These are phyloP conservation scores for Friedmanniomyces endolithicus DNA, from an alignment of 495 filamentous ascomycete genomes.

Conservation along the genomic window DNA sequence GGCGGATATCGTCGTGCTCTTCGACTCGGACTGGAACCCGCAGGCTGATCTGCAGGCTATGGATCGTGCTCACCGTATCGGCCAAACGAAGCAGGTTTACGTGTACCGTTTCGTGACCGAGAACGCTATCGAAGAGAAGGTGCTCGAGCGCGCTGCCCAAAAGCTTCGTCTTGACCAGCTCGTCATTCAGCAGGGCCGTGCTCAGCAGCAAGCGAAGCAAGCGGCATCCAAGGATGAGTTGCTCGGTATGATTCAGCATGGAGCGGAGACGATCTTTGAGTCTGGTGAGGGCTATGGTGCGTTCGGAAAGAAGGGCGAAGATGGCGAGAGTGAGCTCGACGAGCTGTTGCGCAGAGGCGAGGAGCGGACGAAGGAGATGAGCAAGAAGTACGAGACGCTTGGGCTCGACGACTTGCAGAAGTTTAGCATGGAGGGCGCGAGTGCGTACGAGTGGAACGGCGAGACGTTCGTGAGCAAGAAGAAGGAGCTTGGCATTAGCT, in stretches of 20 bases:
- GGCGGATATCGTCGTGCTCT: conserved; percentile 95
- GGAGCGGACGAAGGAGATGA: conserved; percentile 75
- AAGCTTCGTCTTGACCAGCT: conserved; percentile 95
- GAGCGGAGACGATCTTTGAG: conserved; percentile 85
- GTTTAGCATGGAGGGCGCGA: conserved; percentile 83
- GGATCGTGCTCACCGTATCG: conserved; percentile 96
- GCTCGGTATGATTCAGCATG: conserved; percentile 96
- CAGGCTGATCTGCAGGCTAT: conserved; percentile 97
- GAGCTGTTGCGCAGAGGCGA: conserved; percentile 76
- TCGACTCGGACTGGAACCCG: conserved; percentile 98
- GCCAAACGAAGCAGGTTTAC: conserved; percentile 93
- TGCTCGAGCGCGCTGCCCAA: conserved; percentile 91
- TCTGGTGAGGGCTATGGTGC: conserved; percentile 46
- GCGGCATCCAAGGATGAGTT: conserved; percentile 90
- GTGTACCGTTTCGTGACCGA: conserved; percentile 97
- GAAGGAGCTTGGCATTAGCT: conserved; percentile 86
- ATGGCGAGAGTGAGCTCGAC: conserved; percentile 85
- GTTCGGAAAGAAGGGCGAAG: conserved; percentile 44
- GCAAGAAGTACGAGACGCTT: conserved; percentile 90
- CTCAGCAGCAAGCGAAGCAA: conserved; percentile 78
- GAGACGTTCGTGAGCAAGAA: conserved; percentile 86
- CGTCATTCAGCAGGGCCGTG: conserved; percentile 98
- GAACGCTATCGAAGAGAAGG: conserved; percentile 97
- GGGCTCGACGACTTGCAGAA: conserved; percentile 97
- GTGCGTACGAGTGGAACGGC: conserved; percentile 88